Evolutionary conservation across 176 grass and related monocot genomes (phyloP), one percentile per base, ranked within the genome.

Genomic region (Musa schizocarpa): DNA sequence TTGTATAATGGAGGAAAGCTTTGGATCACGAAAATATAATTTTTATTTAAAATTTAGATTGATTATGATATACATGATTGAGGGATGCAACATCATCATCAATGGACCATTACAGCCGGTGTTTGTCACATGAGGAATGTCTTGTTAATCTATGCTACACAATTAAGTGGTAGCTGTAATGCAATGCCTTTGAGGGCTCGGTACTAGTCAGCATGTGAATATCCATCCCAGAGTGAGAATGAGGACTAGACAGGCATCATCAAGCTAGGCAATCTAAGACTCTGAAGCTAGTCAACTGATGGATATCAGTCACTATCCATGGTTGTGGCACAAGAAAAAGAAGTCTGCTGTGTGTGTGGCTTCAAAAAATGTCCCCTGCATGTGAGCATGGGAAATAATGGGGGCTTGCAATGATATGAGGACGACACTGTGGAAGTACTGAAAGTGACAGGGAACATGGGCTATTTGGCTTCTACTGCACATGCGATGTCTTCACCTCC

Each of bases 391-490:
- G 34, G 23, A 16, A 43, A 53, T 53, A 53, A 14, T 52, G 12
- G 29, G 13, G 34, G 63, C 0, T 53, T 53, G 48, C 26, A 63
- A 64, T 52, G 61, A 52, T 53, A 27, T n/a, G 75, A 64, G 64
- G 13, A 64, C 34, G 58, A 65, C 74, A 51, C 43, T 11, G n/a
- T 12, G 13, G 58, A 22, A 76, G 57, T 76, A 43, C 4, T 6
- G 34, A 43, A 43, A 43, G 34, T 64, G 48, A 21, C 20, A 59
- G 58, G 72, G 53, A 56, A 56, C 72, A 27, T 74, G 34, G 72
- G 29, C 29, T 52, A 34, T 64, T 50, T 65, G 74, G 27, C 57
- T 76, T 50, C 58, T 65, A 63, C 58, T 76, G 43, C 58, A 64
- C 74, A 52, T 76, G 74, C 34, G 22, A 62, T 76, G 58, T 64